Conservation (phyloP, 2,329 filamentous ascomycete genomes). For the Xylaria sp. region DNA sequence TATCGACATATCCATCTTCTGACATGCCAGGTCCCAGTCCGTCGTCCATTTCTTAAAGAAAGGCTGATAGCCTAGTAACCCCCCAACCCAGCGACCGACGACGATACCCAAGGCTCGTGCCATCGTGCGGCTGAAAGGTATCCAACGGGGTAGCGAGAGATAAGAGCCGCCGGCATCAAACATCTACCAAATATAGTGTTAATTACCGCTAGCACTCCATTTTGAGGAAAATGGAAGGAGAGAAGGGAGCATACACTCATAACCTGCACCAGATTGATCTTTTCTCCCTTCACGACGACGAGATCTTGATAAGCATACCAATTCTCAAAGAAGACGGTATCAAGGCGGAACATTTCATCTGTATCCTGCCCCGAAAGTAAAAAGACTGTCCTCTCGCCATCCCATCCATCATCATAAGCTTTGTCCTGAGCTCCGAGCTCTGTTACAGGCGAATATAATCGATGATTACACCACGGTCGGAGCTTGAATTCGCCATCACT, state of each 20-base stretch:
- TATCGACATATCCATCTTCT: constrained; percentile 48
- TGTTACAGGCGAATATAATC: constrained; percentile 42
- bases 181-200: constrained; percentile 43
- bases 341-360: constrained; percentile 44
- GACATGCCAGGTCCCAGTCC: constrained; percentile 51
- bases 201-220: constrained; percentile 3
- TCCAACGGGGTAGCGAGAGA: constrained; percentile 50
- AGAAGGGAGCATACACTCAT: constrained; percentile 41
- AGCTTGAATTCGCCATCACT: constrained; percentile 41
- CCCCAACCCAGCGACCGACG: constrained; percentile 53
- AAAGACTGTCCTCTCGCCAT: constrained; percentile 40
- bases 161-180: constrained; percentile 54
- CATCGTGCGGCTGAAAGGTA: constrained; percentile 49
- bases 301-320: constrained; percentile 51
- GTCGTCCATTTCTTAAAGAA: constrained; percentile 51
- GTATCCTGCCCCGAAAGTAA: constrained; percentile 45
- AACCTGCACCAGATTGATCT: constrained; percentile 42
- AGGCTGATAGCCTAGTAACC: constrained; percentile 52
- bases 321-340: constrained; percentile 50
- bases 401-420: constrained; percentile 27
- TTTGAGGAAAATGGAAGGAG: background rate
- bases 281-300: constrained; percentile 42
- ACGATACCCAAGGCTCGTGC: constrained; percentile 46
- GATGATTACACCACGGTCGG: constrained; percentile 42
- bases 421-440: constrained; percentile 9